phyloP scores from a whole-genome alignment of 106 monocot species.

The Agapanthus africanus region DNA sequence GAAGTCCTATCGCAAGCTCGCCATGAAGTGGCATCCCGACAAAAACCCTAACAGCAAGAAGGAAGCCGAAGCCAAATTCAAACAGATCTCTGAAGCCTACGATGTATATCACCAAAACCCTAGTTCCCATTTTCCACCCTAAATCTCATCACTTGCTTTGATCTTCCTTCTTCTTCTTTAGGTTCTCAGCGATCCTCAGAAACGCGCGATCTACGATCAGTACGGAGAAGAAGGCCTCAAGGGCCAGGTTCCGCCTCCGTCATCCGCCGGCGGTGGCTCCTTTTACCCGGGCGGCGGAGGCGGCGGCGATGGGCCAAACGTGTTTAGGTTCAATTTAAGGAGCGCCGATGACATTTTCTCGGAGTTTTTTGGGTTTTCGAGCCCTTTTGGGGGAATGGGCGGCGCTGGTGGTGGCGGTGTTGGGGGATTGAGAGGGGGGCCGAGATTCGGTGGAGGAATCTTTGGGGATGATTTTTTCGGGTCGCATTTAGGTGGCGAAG shows the following conservation, averaged over 20 bases:
- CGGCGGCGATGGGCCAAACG: conserved; percentile 16
- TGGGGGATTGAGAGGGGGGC: conserved; percentile 19
- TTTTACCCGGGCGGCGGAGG: conserved; percentile 19
- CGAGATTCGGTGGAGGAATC: conserved; percentile 21
- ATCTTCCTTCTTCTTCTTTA: no score
- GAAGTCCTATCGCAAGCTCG: conserved; percentile 87
- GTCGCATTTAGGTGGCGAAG: conserved; percentile 22
- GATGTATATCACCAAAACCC: conserved; percentile 25
- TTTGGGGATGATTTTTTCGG: conserved; percentile 37
- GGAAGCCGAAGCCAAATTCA: conserved; percentile 90
- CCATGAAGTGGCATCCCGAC: conserved; percentile 96
- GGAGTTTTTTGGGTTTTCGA: conserved; percentile 72
- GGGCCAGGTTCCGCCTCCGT: conserved; percentile 38
- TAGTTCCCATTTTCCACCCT: background rate
- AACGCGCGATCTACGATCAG: conserved; percentile 66
- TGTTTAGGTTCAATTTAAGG: conserved; percentile 54
- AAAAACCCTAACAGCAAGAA: conserved; percentile 94
- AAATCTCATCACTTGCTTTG: background rate
- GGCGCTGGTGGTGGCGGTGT: background rate
- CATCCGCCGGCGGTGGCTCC: conserved; percentile 17
- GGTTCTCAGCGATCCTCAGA: conserved; percentile 82
- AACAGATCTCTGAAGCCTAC: conserved; percentile 92
- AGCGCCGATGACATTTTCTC: conserved; percentile 71
- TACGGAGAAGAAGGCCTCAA: conserved; percentile 76
- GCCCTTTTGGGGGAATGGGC: conserved; percentile 52